A percentile compares a stretch with the other conserved stretches of the same genome.
These are phyloP conservation scores for Blastobotrys serpentis DNA, from an alignment of 1,139 yeast genomes.

Conservation along the genomic window DNA sequence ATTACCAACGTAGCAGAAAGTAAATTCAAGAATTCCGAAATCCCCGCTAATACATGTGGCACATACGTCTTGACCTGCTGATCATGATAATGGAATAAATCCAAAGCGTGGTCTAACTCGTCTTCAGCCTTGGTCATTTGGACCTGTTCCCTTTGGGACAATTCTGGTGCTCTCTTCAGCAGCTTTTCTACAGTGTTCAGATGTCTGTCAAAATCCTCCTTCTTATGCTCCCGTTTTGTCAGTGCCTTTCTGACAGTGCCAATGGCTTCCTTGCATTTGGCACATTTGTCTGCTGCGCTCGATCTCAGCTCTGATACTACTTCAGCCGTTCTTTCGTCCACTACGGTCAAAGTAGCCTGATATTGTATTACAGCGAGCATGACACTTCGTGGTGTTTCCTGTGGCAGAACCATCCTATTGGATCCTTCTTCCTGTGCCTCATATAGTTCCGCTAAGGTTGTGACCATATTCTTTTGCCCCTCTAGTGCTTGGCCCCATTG, in stretches of 20 bases:
- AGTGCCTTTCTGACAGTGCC: slow-evolving; percentile 47
- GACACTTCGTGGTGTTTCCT: slow-evolving; percentile 45
- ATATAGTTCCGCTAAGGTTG: slow-evolving; percentile 39
- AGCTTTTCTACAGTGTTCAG: slow-evolving; percentile 47
- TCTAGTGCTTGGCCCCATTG: slow-evolving; percentile 46
- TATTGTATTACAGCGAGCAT: slow-evolving; percentile 34
- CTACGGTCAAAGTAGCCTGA: slow-evolving; percentile 26
- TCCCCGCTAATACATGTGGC: slow-evolving; percentile 48
- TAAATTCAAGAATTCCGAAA: slow-evolving; percentile 53
- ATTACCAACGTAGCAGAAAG: slow-evolving; percentile 36
- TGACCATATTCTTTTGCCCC: slow-evolving; percentile 39
- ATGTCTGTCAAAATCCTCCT: slow-evolving; percentile 46
- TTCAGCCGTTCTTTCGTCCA: slow-evolving; percentile 30
- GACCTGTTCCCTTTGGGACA: slow-evolving; percentile 36
- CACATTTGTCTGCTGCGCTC: slow-evolving; percentile 33
- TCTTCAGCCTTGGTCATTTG: slow-evolving; percentile 32
- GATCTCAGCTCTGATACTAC: slow-evolving; percentile 31
- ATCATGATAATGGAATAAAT: slow-evolving; percentile 42
- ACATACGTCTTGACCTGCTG: slow-evolving; percentile 44
- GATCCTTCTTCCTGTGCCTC: slow-evolving; percentile 41
- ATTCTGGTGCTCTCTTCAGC: slow-evolving; percentile 37
- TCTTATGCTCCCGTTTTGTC: slow-evolving; percentile 49
- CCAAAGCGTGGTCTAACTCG: slow-evolving; percentile 36
- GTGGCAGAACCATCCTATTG: slow-evolving; percentile 31
- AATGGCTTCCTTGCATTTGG: slow-evolving; percentile 44